These are phyloP conservation scores for Boletus rufocinnamomeus DNA, from an alignment of 768 basidiomycete species.

Conservation along the genomic window DNA sequence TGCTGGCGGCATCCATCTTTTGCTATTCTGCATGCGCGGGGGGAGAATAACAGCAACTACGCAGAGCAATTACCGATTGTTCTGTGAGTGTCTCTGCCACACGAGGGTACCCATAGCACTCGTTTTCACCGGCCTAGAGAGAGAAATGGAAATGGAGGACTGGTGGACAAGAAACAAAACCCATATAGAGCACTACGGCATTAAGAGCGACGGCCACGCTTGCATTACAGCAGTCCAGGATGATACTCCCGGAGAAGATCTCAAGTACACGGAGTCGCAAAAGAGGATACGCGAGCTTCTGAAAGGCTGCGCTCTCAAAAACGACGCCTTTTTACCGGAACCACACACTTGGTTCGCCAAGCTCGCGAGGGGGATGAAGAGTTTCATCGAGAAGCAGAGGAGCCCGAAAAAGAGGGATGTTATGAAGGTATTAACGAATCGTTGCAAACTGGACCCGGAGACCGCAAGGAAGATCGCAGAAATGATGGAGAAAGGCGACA, in stretches of 20 bases:
- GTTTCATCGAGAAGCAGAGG: constrained; percentile 17
- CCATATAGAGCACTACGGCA: constrained; percentile 25
- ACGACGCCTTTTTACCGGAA: constrained; percentile 18
- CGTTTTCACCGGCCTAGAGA: constrained; percentile 45
- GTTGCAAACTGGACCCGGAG: constrained; percentile 31
- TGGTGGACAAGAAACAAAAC: constrained; percentile 37
- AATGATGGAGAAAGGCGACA: constrained; percentile 23
- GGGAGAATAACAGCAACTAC: constrained; percentile 39
- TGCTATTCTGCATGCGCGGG: constrained; percentile 44
- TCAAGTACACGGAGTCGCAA: constrained; percentile 28
- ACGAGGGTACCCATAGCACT: constrained; percentile 40
- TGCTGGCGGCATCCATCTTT: constrained; percentile 42
- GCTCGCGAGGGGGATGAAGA: constrained; percentile 13
- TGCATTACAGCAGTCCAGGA: constrained; percentile 33
- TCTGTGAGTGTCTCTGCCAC: constrained; percentile 42
- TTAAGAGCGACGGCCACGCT: constrained; percentile 34
- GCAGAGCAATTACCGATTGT: constrained; percentile 42
- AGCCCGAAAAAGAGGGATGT: constrained; percentile 23
- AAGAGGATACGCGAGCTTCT: constrained; percentile 23
- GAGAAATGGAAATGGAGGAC: constrained; percentile 33
- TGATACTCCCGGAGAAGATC: constrained; percentile 20
- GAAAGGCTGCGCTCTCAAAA: constrained; percentile 15
- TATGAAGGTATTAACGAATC: constrained; percentile 21
- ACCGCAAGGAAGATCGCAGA: constrained; percentile 26
- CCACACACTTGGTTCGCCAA: constrained; percentile 20